A percentile compares a stretch with the other conserved stretches of the same genome.
These are phyloP conservation scores for Hyaloperonospora brassicae DNA, from an alignment of 352 stramenopile genomes.

Conservation along the genomic window DNA sequence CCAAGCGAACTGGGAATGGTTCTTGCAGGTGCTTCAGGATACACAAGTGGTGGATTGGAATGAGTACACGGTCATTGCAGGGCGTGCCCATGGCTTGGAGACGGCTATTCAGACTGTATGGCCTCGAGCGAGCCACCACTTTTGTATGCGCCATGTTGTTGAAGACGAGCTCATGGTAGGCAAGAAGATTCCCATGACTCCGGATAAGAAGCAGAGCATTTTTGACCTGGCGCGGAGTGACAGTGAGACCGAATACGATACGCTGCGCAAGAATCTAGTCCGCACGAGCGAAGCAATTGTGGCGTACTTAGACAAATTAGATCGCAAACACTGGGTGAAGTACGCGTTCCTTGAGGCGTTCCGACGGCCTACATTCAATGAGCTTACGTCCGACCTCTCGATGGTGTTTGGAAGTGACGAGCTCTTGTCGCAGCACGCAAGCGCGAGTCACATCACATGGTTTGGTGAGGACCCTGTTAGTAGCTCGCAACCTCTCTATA, in stretches of 20 bases:
- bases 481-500: conserved; percentile 53
- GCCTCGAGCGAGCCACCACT: conserved; percentile 55
- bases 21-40: conserved; percentile 43
- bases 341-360: conserved; percentile 65
- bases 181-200: conserved; percentile 55
- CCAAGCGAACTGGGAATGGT: conserved; percentile 72
- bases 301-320: conserved; percentile 48
- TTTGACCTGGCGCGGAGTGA: conserved; percentile 63
- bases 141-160: conserved; percentile 64
- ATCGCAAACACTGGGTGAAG: conserved; percentile 61
- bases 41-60: conserved; percentile 38
- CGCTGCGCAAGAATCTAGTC: conserved; percentile 40
- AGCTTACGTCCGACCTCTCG: conserved; percentile 57
- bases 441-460: conserved; percentile 37
- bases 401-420: conserved; percentile 37
- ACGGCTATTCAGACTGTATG: conserved; percentile 41
- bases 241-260: conserved; percentile 63
- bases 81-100: conserved; percentile 44
- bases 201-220: conserved; percentile 59
- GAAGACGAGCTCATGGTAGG: conserved; percentile 55
- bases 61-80: conserved; percentile 64
- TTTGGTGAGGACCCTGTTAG: conserved; percentile 53
- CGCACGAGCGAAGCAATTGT: conserved; percentile 47
- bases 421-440: conserved; percentile 34
- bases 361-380: conserved; percentile 61